A percentile compares a stretch with the other conserved stretches of the same genome.
Conservation (phyloP, 169 alveolate species). For the Condylostoma magnum region DNA sequence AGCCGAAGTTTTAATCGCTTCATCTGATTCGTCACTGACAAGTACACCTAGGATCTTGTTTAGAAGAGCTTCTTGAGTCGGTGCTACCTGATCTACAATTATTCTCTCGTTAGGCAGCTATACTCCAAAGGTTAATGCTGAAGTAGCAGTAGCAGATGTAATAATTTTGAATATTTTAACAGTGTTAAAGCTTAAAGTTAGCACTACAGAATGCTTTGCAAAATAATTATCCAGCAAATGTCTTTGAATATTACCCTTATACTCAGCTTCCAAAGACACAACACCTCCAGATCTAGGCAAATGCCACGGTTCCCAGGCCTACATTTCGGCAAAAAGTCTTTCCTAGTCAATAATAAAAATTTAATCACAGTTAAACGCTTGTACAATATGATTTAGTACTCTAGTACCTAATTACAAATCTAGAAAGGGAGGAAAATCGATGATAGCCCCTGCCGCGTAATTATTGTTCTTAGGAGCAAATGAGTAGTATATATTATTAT, state of each 20-base stretch:
- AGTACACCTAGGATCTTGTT: slow-evolving; percentile 21
- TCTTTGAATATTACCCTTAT: not conserved
- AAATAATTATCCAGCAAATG: slow-evolving; percentile 13
- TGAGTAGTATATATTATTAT: slow-evolving; percentile 33
- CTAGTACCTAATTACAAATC: slow-evolving; percentile 39
- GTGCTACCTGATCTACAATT: slow-evolving; percentile 16
- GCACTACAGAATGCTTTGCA: not conserved
- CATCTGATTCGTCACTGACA: too few species aligned
- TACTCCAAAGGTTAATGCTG: slow-evolving; percentile 29
- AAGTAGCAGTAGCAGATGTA: not conserved
- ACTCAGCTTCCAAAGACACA: slow-evolving; percentile 7
- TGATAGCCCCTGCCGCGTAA: slow-evolving; percentile 67
- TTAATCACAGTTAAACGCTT: slow-evolving; percentile 38
- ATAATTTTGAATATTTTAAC: slow-evolving; percentile 16
- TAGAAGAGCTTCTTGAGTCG: slow-evolving; percentile 1
- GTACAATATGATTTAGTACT: slow-evolving; percentile 42
- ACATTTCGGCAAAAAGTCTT: slow-evolving; percentile 24
- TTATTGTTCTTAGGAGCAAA: slow-evolving; percentile 39
- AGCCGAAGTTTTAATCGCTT: not conserved
- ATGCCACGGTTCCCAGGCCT: not conserved
- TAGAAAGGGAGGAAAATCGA: slow-evolving; percentile 45
- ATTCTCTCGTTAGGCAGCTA: slow-evolving; percentile 6
- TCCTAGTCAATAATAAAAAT: slow-evolving; percentile 65
- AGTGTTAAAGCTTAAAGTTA: not conserved
- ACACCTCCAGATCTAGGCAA: slow-evolving; percentile 24